Evolutionary conservation across 1,284 basidiomycete species (phyloP).

Genomic region (Psilocybe mexicana): DNA sequence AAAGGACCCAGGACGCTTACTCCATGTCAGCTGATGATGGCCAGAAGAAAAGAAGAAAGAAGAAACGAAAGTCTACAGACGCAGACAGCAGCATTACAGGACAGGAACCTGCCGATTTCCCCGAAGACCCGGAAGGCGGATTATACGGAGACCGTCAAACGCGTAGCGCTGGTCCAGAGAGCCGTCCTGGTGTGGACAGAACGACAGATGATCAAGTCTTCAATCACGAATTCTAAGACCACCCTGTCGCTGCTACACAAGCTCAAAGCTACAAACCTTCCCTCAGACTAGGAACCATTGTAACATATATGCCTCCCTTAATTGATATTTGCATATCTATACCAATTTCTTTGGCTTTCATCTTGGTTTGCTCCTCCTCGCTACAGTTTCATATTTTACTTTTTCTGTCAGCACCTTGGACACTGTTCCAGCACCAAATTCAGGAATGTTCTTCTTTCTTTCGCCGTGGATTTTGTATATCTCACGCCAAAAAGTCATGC

Average conservation of each 20-base stretch:
- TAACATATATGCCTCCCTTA: background rate
- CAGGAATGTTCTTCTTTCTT: too few species aligned
- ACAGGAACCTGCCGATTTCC: slow-evolving; percentile 57
- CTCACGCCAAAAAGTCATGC: too few species aligned
- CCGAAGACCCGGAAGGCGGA: slow-evolving; percentile 71
- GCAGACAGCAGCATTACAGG: slow-evolving; percentile 47
- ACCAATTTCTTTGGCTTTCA: too few species aligned
- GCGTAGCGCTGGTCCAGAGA: slow-evolving; percentile 16
- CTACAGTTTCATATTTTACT: too few species aligned
- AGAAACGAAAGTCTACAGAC: slow-evolving; percentile 50
- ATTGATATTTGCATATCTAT: background rate
- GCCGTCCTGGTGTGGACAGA: slow-evolving; percentile 19
- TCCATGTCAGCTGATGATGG: slow-evolving; percentile 52
- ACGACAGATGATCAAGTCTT: slow-evolving; percentile 39
- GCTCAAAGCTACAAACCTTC: background rate
- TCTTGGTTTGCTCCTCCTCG: too few species aligned
- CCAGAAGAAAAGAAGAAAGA: slow-evolving; percentile 58
- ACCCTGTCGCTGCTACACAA: slow-evolving; percentile 1
- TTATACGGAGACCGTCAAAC: slow-evolving; percentile 47
- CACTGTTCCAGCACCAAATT: too few species aligned
- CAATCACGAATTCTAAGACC: slow-evolving; percentile 41
- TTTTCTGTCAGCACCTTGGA: too few species aligned
- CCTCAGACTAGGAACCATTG: slow-evolving; percentile 7
- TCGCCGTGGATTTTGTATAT: too few species aligned
- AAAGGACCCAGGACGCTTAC: slow-evolving; percentile 80